A percentile compares a stretch with the other conserved stretches of the same genome.
phyloP scores from a whole-genome alignment of 768 basidiomycete genomes.

The Amylocystis lapponica region DNA sequence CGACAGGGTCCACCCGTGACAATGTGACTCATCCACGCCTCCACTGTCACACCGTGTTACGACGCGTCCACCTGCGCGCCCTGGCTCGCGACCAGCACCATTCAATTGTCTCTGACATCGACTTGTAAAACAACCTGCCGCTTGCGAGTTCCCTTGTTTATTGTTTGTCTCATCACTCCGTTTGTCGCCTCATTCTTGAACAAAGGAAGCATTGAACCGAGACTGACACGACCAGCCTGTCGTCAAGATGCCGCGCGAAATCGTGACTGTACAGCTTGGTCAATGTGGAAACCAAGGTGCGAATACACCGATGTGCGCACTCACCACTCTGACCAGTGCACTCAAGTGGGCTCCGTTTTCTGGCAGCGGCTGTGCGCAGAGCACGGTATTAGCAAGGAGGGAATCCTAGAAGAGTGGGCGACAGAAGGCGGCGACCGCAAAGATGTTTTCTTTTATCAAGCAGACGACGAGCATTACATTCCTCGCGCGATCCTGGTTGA shows the following conservation, averaged over 20 bases:
- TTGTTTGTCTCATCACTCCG: not conserved
- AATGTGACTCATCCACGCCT: too few relatives aligned
- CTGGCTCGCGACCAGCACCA: too few relatives aligned
- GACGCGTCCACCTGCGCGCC: too few relatives aligned
- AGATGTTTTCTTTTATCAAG: constrained; percentile 99
- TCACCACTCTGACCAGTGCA: constrained; percentile 13
- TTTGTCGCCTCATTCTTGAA: not conserved
- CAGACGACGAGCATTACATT: constrained; percentile 99
- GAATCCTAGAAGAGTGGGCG: constrained; percentile 96
- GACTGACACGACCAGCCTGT: not conserved
- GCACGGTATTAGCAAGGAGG: constrained; percentile 95
- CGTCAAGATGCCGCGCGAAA: constrained; percentile 78
- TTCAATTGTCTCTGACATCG: too few relatives aligned
- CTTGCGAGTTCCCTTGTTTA: too few relatives aligned
- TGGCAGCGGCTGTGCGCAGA: constrained; percentile 99
- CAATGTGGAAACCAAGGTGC: constrained; percentile 92
- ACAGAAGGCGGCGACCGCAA: constrained; percentile 94
- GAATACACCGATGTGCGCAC: constrained; percentile 22
- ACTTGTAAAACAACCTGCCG: too few relatives aligned
- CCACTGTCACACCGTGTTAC: not conserved
- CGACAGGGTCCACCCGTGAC: not conserved
- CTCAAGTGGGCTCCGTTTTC: constrained; percentile 89
- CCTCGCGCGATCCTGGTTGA: constrained; percentile 95
- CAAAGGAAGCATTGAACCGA: not conserved
- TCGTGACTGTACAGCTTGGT: constrained; percentile 79